These are phyloP conservation scores for Fusarium sp. DNA, from an alignment of 2,329 filamentous ascomycete genomes.

Conservation along the genomic window DNA sequence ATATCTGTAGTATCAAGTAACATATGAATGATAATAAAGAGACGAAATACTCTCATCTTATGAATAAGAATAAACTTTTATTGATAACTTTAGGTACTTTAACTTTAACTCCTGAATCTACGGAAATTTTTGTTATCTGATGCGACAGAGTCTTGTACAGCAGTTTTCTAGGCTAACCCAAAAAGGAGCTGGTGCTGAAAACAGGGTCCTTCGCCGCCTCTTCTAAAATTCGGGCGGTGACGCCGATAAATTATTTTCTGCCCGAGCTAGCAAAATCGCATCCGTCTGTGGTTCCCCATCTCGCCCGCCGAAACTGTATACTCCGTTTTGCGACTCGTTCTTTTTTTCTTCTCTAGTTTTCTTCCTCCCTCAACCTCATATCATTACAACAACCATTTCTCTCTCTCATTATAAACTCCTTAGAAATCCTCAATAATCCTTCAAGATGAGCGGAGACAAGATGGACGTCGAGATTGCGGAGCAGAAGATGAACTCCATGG, in stretches of 20 bases:
- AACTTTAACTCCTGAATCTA: not conserved
- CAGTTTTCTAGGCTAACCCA: constrained; percentile 14
- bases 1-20: not conserved
- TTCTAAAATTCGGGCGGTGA: constrained; percentile 45
- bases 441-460: constrained; percentile 61
- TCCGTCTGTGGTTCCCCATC: constrained; percentile 33
- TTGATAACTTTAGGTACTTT: not conserved
- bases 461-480: constrained; percentile 72
- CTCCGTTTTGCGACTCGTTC: constrained; percentile 35
- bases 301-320: constrained; percentile 24
- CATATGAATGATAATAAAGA: not conserved
- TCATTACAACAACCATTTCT: not conserved
- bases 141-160: not conserved
- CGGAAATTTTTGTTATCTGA: not conserved
- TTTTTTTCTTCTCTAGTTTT: constrained; percentile 16
- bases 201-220: constrained; percentile 30
- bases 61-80: too few species aligned
- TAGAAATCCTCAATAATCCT: constrained; percentile 7
- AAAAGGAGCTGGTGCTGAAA: constrained; percentile 31
- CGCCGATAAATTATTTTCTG: constrained; percentile 49
- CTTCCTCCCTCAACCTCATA: constrained; percentile 12
- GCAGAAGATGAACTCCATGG: constrained; percentile 76
- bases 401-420: constrained; percentile 3
- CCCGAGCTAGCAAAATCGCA: constrained; percentile 46
- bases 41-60: not conserved